A percentile compares a stretch with the other conserved stretches of the same genome.
These are phyloP conservation scores for Exophiala dermatitidis DNA, from an alignment of 2,329 filamentous ascomycete genomes.

Conservation along the genomic window DNA sequence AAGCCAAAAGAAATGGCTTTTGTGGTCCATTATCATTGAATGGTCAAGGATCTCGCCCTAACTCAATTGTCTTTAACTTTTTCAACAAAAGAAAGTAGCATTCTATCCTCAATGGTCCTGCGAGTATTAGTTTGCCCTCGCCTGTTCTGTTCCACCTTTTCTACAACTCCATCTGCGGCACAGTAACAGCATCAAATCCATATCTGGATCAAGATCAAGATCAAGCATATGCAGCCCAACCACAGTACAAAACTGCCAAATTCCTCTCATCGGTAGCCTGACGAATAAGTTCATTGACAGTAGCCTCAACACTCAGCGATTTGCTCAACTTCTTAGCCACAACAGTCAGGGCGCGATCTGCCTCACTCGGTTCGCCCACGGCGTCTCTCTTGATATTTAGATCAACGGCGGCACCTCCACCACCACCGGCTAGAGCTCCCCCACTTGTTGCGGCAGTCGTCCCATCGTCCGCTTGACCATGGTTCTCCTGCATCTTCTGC, in stretches of 20 bases:
- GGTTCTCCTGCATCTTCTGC: conserved; percentile 57
- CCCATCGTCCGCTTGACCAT: conserved; percentile 38
- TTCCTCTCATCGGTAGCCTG: conserved; percentile 91
- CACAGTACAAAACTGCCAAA: conserved; percentile 79
- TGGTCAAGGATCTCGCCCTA: no score
- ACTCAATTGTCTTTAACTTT: no score
- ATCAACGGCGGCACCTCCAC: no score
- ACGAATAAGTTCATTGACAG: conserved; percentile 94
- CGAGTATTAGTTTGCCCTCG: no score
- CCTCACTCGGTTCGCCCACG: conserved; percentile 63
- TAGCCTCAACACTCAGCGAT: conserved; percentile 86
- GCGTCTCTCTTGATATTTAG: conserved; percentile 30
- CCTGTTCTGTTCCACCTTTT: no score
- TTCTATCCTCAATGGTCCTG: no score
- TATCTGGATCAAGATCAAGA: no score
- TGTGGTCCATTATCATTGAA: no score
- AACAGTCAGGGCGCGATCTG: conserved; percentile 81
- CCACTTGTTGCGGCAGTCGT: conserved; percentile 29
- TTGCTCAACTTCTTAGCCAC: conserved; percentile 95
- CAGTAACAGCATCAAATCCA: no score
- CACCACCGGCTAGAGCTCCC: neutral
- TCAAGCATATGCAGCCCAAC: conserved; percentile 47
- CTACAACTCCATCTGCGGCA: no score
- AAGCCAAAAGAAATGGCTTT: no score
- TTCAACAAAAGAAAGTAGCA: no score